phyloP scores from a whole-genome alignment of 2,329 filamentous ascomycete genomes.

The Clonostachys rosea region DNA sequence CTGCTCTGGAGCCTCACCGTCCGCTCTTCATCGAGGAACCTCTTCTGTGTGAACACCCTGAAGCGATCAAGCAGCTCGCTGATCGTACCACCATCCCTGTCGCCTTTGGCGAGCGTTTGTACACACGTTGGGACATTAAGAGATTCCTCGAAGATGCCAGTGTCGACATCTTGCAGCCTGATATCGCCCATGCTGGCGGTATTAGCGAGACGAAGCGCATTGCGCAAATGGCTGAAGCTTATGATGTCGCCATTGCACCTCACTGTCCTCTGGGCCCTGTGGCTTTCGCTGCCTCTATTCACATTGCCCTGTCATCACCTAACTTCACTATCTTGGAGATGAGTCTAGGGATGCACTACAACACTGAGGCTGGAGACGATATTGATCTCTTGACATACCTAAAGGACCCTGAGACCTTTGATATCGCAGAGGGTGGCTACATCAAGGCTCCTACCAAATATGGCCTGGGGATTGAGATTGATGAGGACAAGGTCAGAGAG shows the following conservation, averaged over 20 bases:
- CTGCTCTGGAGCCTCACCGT: conserved; percentile 57
- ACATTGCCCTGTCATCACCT: conserved; percentile 50
- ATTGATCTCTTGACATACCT: conserved; percentile 53
- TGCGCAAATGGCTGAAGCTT: conserved; percentile 63
- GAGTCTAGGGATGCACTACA: conserved; percentile 73
- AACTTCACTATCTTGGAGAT: conserved; percentile 72
- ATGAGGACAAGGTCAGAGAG: conserved; percentile 60
- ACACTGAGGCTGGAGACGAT: conserved; percentile 51
- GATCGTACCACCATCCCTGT: conserved; percentile 53
- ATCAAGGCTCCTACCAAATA: conserved; percentile 51
- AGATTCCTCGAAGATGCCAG: conserved; percentile 61
- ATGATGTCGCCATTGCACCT: conserved; percentile 63
- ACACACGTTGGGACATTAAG: conserved; percentile 66
- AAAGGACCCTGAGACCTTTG: conserved; percentile 56
- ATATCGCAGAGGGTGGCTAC: conserved; percentile 53
- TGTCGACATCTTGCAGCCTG: conserved; percentile 66
- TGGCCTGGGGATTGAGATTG: conserved; percentile 62
- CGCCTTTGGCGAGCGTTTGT: conserved; percentile 64
- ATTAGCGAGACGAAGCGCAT: conserved; percentile 65
- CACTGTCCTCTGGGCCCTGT: conserved; percentile 68
- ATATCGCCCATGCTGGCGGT: conserved; percentile 63
- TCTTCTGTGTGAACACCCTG: conserved; percentile 59
- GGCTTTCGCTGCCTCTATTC: conserved; percentile 62
- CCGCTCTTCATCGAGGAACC: conserved; percentile 72
- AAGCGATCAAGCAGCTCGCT: conserved; percentile 37